phyloP scores from a whole-genome alignment of 2,329 filamentous ascomycete genomes.

The Arthrobotrys conoides region DNA sequence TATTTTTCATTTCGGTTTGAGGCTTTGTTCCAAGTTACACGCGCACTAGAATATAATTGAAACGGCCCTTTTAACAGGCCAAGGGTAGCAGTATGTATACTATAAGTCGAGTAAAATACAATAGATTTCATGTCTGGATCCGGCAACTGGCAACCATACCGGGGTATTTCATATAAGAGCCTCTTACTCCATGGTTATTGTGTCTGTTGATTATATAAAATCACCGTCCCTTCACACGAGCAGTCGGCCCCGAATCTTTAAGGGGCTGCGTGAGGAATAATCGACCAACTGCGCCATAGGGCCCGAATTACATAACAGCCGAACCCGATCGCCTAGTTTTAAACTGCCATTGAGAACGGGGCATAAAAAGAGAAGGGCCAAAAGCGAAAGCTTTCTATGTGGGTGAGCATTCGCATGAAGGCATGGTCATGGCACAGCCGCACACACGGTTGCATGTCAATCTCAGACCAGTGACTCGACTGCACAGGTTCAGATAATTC shows the following conservation, averaged over 20 bases:
- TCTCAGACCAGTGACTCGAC: conserved; percentile 5
- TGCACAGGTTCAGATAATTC: not conserved
- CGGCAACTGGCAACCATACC: no score
- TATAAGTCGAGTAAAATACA: no score
- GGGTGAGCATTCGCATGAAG: not conserved
- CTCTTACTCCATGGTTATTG: not conserved
- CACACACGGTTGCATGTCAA: conserved; percentile 7
- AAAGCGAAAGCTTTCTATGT: conserved; percentile 1
- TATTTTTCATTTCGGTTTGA: no score
- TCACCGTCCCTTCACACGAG: not conserved
- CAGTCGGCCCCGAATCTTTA: not conserved
- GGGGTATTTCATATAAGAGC: not conserved
- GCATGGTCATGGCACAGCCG: not conserved
- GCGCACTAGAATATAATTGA: not conserved
- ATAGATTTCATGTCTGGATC: no score
- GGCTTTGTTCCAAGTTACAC: not conserved
- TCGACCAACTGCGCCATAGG: not conserved
- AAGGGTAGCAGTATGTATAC: no score
- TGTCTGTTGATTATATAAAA: conserved; percentile 3
- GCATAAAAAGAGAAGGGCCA: not conserved
- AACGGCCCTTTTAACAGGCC: not conserved
- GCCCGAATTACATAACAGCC: conserved; percentile 11
- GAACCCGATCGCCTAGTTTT: not conserved
- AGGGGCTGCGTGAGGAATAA: not conserved
- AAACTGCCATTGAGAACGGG: not conserved